Percentiles rank a stretch among this genome's conserved stretches.
Evolutionary conservation across 2,329 filamentous ascomycete genomes (phyloP).

Genomic region (Cyclaneusma minus): DNA sequence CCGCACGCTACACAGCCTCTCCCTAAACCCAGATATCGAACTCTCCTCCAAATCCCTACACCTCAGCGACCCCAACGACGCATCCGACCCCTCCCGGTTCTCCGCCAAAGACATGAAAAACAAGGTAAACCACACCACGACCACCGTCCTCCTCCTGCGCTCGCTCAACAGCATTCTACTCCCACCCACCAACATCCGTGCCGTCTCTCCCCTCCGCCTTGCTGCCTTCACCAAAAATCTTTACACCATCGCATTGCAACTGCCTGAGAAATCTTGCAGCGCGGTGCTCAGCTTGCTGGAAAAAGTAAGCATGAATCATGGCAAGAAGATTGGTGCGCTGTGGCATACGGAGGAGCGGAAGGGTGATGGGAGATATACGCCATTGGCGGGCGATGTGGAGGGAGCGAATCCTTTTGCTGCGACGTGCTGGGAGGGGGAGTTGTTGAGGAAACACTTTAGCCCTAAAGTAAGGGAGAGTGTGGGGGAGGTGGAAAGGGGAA

Average conservation of each 20-base stretch:
- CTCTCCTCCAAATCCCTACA: slow-evolving; percentile 58
- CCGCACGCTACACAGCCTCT: slow-evolving; percentile 63
- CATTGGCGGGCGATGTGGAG: slow-evolving; percentile 59
- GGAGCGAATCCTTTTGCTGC: slow-evolving; percentile 79
- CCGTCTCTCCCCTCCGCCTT: slow-evolving; percentile 68
- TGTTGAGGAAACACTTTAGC: slow-evolving; percentile 73
- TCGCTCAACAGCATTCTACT: slow-evolving; percentile 72
- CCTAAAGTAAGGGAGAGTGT: slow-evolving; percentile 70
- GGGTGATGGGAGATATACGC: slow-evolving; percentile 76
- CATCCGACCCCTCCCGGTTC: slow-evolving; percentile 23
- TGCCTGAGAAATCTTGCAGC: slow-evolving; percentile 78
- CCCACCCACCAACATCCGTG: slow-evolving; percentile 55
- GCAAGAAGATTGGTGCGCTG: slow-evolving; percentile 65
- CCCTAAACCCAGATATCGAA: slow-evolving; percentile 75
- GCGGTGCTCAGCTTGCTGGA: slow-evolving; percentile 66
- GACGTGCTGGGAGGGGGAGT: slow-evolving; percentile 86
- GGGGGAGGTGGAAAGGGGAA: slow-evolving; percentile 49
- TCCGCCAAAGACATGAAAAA: slow-evolving; percentile 46
- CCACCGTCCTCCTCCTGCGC: slow-evolving; percentile 78
- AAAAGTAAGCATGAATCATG: slow-evolving; percentile 68
- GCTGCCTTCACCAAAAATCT: slow-evolving; percentile 90
- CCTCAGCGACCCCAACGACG: slow-evolving; percentile 46
- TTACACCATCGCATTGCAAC: slow-evolving; percentile 63
- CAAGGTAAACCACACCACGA: slow-evolving; percentile 89
- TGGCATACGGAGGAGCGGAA: slow-evolving; percentile 93